A percentile compares a stretch with the other conserved stretches of the same genome.
These are phyloP conservation scores for Isatis lusitanica DNA, from an alignment of 441 rosid species.

Conservation along the genomic window DNA sequence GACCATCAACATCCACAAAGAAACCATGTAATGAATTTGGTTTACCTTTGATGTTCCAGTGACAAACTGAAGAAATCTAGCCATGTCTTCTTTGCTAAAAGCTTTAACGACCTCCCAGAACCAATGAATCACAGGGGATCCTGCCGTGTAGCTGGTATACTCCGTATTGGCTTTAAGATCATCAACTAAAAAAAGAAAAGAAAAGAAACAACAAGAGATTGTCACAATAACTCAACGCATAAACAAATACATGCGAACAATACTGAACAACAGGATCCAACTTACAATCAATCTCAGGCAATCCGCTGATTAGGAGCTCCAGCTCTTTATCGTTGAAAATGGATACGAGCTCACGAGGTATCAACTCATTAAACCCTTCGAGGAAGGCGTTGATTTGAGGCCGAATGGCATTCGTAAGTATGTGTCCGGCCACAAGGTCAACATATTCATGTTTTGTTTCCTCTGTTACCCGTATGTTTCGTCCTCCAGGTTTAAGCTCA, in stretches of 20 bases:
- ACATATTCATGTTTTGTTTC: conserved; percentile 97
- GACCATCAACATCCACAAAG: not conserved
- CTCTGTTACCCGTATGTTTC: conserved; percentile 91
- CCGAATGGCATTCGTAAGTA: conserved; percentile 92
- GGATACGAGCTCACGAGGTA: conserved; percentile 78
- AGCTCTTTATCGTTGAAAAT: conserved; percentile 97
- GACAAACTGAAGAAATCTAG: conserved; percentile 87
- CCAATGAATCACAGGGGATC: conserved; percentile 89
- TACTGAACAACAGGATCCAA: conserved; percentile 24
- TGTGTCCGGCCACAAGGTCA: conserved; percentile 96
- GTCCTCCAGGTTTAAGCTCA: conserved; percentile 97
- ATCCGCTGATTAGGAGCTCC: conserved; percentile 96
- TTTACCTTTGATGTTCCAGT: conserved; percentile 97
- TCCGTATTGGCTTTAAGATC: conserved; percentile 87
- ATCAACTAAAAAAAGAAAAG: conserved; percentile 58
- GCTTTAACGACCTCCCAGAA: conserved; percentile 96
- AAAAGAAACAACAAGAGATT: not conserved
- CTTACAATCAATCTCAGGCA: conserved; percentile 99
- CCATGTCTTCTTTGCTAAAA: conserved; percentile 97
- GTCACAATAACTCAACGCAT: conserved; percentile 15
- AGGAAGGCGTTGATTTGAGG: conserved; percentile 95
- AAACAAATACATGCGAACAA: not conserved
- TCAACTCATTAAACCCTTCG: conserved; percentile 85
- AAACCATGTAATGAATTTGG: not conserved
- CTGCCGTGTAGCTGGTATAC: conserved; percentile 84